These are phyloP conservation scores for Aspergillus campestris DNA, from an alignment of 495 filamentous ascomycete species.

Conservation along the genomic window DNA sequence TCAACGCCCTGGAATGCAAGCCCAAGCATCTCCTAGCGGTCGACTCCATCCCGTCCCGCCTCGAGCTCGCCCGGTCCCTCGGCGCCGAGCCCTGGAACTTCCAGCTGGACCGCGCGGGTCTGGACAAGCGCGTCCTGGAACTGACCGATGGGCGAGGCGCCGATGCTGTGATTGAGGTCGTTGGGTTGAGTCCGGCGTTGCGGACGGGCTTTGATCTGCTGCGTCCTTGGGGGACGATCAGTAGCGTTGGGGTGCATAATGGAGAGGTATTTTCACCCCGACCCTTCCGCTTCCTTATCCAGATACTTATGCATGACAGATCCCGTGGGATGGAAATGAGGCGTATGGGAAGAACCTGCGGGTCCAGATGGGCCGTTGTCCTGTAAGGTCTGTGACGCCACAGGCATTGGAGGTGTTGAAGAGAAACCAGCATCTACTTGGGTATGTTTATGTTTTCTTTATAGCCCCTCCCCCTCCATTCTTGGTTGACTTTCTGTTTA, in stretches of 20 bases:
- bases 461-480: too few species aligned
- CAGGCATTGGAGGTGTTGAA: slow-evolving; percentile 70
- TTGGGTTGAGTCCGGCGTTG: slow-evolving; percentile 76
- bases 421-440: slow-evolving; percentile 71
- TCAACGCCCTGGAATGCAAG: slow-evolving; percentile 71
- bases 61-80: slow-evolving; percentile 66
- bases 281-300: slow-evolving; percentile 3
- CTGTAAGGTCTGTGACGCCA: slow-evolving; percentile 75
- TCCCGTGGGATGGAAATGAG: slow-evolving; percentile 75
- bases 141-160: slow-evolving; percentile 78
- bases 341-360: slow-evolving; percentile 86
- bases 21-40: slow-evolving; percentile 80
- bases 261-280: slow-evolving; percentile 48
- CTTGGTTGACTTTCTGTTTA: too few species aligned
- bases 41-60: slow-evolving; percentile 69
- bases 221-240: slow-evolving; percentile 80
- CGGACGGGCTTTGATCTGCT: slow-evolving; percentile 77
- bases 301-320: slow-evolving; percentile 35
- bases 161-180: slow-evolving; percentile 87
- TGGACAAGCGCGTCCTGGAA: slow-evolving; percentile 64
- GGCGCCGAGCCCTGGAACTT: slow-evolving; percentile 89
- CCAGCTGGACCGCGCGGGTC: slow-evolving; percentile 53
- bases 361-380: slow-evolving; percentile 91
- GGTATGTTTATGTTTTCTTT: slow-evolving; percentile 46
- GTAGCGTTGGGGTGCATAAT: slow-evolving; percentile 89